Evolutionary conservation across 2,329 filamentous ascomycete genomes (phyloP).

Genomic region (Coniochaeta prunicola): DNA sequence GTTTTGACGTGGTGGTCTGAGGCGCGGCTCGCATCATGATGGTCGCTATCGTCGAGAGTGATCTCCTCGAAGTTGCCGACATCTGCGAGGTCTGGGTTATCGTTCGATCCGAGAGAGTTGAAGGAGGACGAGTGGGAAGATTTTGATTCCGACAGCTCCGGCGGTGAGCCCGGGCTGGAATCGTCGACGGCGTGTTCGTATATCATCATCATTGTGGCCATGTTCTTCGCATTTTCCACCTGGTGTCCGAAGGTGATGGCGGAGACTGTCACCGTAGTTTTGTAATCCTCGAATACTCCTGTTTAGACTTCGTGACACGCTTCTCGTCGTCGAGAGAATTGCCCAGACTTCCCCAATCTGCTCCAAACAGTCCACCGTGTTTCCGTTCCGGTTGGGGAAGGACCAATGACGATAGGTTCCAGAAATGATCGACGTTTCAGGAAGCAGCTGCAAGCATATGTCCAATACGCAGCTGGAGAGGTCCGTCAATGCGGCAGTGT

Average conservation of each 20-base stretch:
- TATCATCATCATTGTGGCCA: slow-evolving; percentile 26
- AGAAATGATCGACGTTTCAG: slow-evolving; percentile 1
- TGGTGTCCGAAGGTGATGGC: not conserved
- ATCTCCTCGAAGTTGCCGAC: slow-evolving; percentile 90
- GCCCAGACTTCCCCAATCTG: not conserved
- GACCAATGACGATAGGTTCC: not conserved
- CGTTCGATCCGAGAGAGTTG: slow-evolving; percentile 70
- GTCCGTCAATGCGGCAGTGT: not conserved
- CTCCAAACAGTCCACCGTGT: not conserved
- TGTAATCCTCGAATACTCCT: not conserved
- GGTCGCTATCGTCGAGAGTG: slow-evolving; percentile 67
- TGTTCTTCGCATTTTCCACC: slow-evolving; percentile 11
- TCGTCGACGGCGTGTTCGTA: slow-evolving; percentile 30
- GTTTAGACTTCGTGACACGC: not conserved
- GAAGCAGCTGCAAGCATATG: not conserved
- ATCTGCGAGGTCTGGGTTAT: slow-evolving; percentile 63
- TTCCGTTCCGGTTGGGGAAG: not conserved
- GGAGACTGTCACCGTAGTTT: not conserved
- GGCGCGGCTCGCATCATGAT: slow-evolving; percentile 24
- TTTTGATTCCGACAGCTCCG: slow-evolving; percentile 74
- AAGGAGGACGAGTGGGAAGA: slow-evolving; percentile 89
- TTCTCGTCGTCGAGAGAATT: not conserved
- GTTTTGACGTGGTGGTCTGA: slow-evolving; percentile 27
- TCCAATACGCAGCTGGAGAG: not conserved
- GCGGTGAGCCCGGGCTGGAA: slow-evolving; percentile 56